Evolutionary conservation across 2,329 filamentous ascomycete species (phyloP).

Genomic region (Cadophora malorum): DNA sequence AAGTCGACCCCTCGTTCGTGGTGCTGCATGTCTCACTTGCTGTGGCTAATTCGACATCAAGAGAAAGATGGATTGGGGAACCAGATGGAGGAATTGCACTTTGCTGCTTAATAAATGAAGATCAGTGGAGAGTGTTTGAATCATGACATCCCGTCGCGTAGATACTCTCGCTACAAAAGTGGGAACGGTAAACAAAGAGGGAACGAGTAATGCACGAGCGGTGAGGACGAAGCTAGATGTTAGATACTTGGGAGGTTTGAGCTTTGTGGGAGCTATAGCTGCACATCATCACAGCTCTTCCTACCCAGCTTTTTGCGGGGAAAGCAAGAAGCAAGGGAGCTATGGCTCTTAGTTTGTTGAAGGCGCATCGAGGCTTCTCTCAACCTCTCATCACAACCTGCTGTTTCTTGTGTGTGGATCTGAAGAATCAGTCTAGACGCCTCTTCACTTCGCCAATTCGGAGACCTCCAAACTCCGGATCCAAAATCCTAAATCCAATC

Average conservation of each 20-base stretch:
- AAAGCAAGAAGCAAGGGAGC: background rate
- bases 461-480: background rate
- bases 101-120: background rate
- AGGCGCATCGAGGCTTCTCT: background rate
- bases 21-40: slow-evolving; percentile 1
- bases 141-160: background rate
- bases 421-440: background rate
- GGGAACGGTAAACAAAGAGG: background rate
- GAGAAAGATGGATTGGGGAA: background rate
- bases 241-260: background rate
- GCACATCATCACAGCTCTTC: slow-evolving; percentile 1
- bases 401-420: background rate
- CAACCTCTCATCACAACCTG: background rate
- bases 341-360: background rate
- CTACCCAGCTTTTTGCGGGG: slow-evolving; percentile 4
- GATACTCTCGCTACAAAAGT: too few species aligned
- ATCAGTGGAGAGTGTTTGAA: background rate
- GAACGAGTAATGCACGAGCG: slow-evolving; percentile 8
- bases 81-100: slow-evolving; percentile 7
- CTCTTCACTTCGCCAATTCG: background rate
- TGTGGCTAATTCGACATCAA: slow-evolving; percentile 2
- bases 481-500: background rate
- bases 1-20: background rate
- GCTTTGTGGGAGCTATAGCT: slow-evolving; percentile 1
- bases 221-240: slow-evolving; percentile 2